A percentile compares a stretch with the other conserved stretches of the same genome.
Conservation (phyloP, 1,284 basidiomycete genomes). For the Ceratobasidium sp. region DNA sequence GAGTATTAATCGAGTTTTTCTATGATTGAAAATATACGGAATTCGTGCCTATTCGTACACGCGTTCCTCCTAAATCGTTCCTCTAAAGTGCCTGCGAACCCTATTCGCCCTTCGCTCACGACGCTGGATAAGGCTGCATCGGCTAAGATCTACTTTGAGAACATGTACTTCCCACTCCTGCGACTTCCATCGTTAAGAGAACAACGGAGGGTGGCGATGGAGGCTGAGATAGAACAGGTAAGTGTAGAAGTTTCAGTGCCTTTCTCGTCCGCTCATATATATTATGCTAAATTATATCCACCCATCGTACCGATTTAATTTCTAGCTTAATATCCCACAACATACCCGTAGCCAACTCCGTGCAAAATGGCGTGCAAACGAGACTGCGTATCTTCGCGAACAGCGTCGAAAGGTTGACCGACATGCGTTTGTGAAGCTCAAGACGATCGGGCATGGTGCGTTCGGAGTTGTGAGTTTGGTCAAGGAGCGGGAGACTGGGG, state of each 20-base stretch:
- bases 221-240: slow-evolving; percentile 84
- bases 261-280: neutral
- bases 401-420: slow-evolving; percentile 83
- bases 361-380: slow-evolving; percentile 83
- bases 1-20: too few species aligned
- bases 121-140: slow-evolving; percentile 95
- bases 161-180: slow-evolving; percentile 91
- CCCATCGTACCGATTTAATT: too few species aligned
- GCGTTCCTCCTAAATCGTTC: too few species aligned
- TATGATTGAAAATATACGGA: too few species aligned
- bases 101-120: slow-evolving; percentile 82
- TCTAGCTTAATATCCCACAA: slow-evolving; percentile 40
- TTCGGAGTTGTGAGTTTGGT: slow-evolving; percentile 97
- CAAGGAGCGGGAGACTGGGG: slow-evolving; percentile 79
- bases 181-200: slow-evolving; percentile 86
- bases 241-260: slow-evolving; percentile 49
- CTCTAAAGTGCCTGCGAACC: slow-evolving; percentile 58
- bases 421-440: slow-evolving; percentile 87
- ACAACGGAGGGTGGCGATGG: slow-evolving; percentile 84
- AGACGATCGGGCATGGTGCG: slow-evolving; percentile 96
- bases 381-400: slow-evolving; percentile 89
- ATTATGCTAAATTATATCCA: too few species aligned
- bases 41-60: too few species aligned
- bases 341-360: slow-evolving; percentile 74
- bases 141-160: slow-evolving; percentile 95